phyloP scores from a whole-genome alignment of 768 basidiomycete species.

The Trametes cubensis region DNA sequence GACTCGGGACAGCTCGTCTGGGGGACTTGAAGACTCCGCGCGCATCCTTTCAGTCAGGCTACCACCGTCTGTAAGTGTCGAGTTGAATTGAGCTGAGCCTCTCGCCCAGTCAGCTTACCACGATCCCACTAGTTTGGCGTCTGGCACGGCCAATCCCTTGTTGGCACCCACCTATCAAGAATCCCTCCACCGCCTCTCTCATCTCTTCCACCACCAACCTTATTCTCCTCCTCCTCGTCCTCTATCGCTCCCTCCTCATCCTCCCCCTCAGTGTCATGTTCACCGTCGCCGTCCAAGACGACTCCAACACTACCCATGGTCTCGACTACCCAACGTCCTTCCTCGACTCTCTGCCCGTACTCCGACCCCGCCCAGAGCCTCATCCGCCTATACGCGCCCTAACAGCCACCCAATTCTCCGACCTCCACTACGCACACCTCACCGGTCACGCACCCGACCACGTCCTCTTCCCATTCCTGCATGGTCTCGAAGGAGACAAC shows the following conservation, averaged over 20 bases:
- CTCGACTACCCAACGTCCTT: conserved; percentile 26
- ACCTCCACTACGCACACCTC: conserved; percentile 64
- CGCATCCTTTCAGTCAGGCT: not conserved
- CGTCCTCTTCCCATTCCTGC: conserved; percentile 86
- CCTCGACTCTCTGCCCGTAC: conserved; percentile 29
- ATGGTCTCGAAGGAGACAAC: conserved; percentile 84
- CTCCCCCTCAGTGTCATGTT: conserved; percentile 8
- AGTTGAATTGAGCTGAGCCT: not conserved
- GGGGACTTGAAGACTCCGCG: not conserved
- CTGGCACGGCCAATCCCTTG: conserved; percentile 16
- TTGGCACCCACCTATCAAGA: conserved; percentile 10
- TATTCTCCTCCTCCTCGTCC: conserved; percentile 11
- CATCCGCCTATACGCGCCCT: conserved; percentile 47
- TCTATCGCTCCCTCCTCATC: conserved; percentile 3
- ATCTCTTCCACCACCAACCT: conserved; percentile 18
- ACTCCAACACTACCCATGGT: conserved; percentile 23
- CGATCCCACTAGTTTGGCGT: conserved; percentile 5
- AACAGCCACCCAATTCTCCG: conserved; percentile 52
- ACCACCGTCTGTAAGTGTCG: no score
- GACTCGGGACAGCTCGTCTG: not conserved
- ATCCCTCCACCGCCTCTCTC: conserved; percentile 11
- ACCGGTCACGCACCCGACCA: conserved; percentile 76
- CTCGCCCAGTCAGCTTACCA: not conserved
- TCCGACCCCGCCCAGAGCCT: conserved; percentile 39
- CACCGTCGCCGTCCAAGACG: conserved; percentile 7